Conservation (phyloP, 2,329 filamentous ascomycete genomes). For the Aspergillus sp. region DNA sequence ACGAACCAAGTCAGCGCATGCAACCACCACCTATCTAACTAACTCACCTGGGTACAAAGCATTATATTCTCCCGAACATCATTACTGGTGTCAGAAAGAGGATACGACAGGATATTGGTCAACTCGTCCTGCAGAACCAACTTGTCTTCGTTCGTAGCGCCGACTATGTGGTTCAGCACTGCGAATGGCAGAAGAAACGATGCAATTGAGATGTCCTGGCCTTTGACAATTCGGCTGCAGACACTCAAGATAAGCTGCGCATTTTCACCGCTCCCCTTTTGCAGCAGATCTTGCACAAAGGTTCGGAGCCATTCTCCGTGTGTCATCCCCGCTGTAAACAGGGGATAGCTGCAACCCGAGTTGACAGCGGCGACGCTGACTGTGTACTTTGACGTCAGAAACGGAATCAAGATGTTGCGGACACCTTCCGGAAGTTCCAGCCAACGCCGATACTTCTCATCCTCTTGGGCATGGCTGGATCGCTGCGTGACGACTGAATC, state of each 20-base stretch:
- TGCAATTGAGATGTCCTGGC: constrained; percentile 76
- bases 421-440: constrained; percentile 64
- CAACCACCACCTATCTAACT: too few species aligned
- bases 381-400: constrained; percentile 73
- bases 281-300: constrained; percentile 73
- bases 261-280: constrained; percentile 64
- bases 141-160: constrained; percentile 56
- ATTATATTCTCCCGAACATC: constrained; percentile 65
- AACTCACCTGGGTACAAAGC: constrained; percentile 71
- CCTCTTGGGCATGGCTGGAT: constrained; percentile 46
- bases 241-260: constrained; percentile 71
- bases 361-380: constrained; percentile 53
- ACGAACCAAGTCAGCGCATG: not conserved
- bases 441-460: constrained; percentile 64
- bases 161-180: constrained; percentile 71
- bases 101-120: constrained; percentile 60
- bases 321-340: constrained; percentile 58
- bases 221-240: constrained; percentile 69
- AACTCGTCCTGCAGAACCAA: constrained; percentile 63
- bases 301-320: constrained; percentile 75
- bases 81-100: constrained; percentile 44
- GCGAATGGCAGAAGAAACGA: constrained; percentile 85
- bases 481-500: constrained; percentile 46
- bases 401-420: constrained; percentile 76
- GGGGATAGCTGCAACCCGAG: constrained; percentile 59